These are phyloP conservation scores for Citrus cavaleriei DNA, from an alignment of 345 rosid genomes.

Conservation along the genomic window DNA sequence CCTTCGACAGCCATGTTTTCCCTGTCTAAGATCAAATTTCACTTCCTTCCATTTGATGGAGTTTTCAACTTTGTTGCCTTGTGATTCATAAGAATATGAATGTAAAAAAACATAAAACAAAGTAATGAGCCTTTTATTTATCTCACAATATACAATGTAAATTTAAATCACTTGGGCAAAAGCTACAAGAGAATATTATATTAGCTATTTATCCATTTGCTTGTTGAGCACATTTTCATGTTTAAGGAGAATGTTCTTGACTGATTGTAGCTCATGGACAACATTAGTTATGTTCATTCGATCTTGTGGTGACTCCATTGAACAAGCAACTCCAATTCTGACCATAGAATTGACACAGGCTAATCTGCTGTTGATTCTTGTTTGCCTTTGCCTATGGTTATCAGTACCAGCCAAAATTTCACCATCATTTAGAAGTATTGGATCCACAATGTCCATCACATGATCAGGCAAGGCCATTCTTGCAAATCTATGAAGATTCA, in stretches of 20 bases:
- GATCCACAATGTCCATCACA: constrained; percentile 15
- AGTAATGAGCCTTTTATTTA: too few relatives aligned
- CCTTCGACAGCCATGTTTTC: too few relatives aligned
- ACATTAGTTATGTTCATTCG: background rate
- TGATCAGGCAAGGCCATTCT: constrained; percentile 12
- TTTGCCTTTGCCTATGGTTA: background rate
- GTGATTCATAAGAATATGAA: too few relatives aligned
- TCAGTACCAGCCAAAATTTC: background rate
- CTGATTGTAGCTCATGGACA: background rate
- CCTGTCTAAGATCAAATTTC: too few relatives aligned
- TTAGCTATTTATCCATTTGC: background rate
- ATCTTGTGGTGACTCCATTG: constrained; percentile 8
- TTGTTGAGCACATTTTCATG: background rate
- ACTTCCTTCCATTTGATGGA: too few relatives aligned
- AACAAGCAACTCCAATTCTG: constrained; percentile 23
- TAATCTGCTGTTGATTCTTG: background rate
- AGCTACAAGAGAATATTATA: background rate
- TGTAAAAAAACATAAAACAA: too few relatives aligned
- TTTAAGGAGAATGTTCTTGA: background rate
- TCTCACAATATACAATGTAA: too few relatives aligned
- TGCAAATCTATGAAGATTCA: constrained; percentile 11
- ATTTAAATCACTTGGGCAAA: too few relatives aligned
- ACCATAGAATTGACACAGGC: constrained; percentile 5
- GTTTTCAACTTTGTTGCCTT: too few relatives aligned
- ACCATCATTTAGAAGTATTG: background rate